These are phyloP conservation scores for Tagetes erecta DNA, from an alignment of 129 eudicot species.

Conservation along the genomic window DNA sequence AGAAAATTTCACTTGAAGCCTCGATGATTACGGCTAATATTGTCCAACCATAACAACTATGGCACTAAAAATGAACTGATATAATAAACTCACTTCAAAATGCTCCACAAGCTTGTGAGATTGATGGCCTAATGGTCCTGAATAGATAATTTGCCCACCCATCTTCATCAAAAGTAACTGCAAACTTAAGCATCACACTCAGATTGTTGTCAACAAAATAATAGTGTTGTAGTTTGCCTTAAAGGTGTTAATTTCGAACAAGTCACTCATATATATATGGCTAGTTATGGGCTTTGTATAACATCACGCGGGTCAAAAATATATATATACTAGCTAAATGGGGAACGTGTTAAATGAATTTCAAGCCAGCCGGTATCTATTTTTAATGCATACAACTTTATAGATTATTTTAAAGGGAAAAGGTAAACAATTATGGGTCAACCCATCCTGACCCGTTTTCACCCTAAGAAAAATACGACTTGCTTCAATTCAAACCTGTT, in stretches of 20 bases:
- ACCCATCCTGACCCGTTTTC: neutral
- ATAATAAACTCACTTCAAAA: conserved; percentile 24
- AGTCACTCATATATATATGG: neutral
- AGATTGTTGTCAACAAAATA: neutral
- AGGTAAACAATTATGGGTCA: neutral
- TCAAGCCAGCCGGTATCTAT: neutral
- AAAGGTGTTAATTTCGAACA: neutral
- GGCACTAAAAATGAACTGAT: neutral
- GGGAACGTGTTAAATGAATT: neutral
- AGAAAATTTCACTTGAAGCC: neutral
- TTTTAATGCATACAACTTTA: neutral
- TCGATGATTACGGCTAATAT: neutral
- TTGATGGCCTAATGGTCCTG: conserved; percentile 29
- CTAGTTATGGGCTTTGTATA: neutral
- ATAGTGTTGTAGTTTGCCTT: neutral
- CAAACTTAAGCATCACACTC: neutral
- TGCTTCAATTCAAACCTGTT: neutral
- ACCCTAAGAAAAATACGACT: neutral
- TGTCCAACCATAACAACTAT: neutral
- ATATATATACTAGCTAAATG: neutral
- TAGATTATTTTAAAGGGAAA: neutral
- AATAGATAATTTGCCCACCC: conserved; percentile 27
- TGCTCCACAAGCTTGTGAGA: conserved; percentile 32
- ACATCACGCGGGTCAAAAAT: neutral
- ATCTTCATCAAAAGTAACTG: conserved; percentile 33